Conservation (phyloP, 352 stramenopile species). For the Phytophthora nicotianae region DNA sequence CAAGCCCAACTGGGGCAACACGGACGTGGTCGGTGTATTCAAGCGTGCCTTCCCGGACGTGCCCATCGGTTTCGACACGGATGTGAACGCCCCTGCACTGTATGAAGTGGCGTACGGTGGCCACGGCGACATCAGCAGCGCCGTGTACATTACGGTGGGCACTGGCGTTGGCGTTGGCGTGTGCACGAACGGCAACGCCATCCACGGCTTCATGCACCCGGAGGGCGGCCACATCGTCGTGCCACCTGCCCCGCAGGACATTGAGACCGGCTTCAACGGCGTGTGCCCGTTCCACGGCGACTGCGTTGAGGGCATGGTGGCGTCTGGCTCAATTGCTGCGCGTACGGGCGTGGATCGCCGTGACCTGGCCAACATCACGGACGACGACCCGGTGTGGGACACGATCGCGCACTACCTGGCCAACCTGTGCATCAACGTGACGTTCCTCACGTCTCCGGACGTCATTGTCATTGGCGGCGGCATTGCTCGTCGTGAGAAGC, state of each 20-base stretch:
- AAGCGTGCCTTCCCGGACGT: slow-evolving; percentile 73
- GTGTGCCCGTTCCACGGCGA: slow-evolving; percentile 90
- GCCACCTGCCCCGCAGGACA: slow-evolving; percentile 74
- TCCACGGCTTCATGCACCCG: slow-evolving; percentile 97
- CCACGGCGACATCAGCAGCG: slow-evolving; percentile 76
- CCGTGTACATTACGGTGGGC: slow-evolving; percentile 96
- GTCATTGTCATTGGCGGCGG: slow-evolving; percentile 96
- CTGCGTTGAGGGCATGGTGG: slow-evolving; percentile 94
- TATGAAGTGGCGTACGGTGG: slow-evolving; percentile 91
- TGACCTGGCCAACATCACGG: slow-evolving; percentile 72
- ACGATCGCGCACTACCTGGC: slow-evolving; percentile 95
- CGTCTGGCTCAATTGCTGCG: slow-evolving; percentile 88
- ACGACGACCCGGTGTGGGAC: slow-evolving; percentile 93
- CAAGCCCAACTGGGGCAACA: slow-evolving; percentile 93
- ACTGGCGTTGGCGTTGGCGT: slow-evolving; percentile 96
- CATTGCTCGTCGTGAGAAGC: slow-evolving; percentile 90
- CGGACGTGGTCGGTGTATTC: slow-evolving; percentile 76
- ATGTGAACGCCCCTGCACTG: slow-evolving; percentile 97
- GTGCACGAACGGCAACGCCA: slow-evolving; percentile 88
- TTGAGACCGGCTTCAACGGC: slow-evolving; percentile 75
- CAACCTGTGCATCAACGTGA: slow-evolving; percentile 94
- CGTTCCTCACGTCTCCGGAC: slow-evolving; percentile 92
- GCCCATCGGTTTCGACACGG: slow-evolving; percentile 94
- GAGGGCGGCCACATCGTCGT: slow-evolving; percentile 90
- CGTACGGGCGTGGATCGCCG: slow-evolving; percentile 80